Evolutionary conservation across 371 early-diverging fungal genomes (phyloP), one percentile per base, ranked within the genome.

Genomic region (Gilbertella persicaria): DNA sequence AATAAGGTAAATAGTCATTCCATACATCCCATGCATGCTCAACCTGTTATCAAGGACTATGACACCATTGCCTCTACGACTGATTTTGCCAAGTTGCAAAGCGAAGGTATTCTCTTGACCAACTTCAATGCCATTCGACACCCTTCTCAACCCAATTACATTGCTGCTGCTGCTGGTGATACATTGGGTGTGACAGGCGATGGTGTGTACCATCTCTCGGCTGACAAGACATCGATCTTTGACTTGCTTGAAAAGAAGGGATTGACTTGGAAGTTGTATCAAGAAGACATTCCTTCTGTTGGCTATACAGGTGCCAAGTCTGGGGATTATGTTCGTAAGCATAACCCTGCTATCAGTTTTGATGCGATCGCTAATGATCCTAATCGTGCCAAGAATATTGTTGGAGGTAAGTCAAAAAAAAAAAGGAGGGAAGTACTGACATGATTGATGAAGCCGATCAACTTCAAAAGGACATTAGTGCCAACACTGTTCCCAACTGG

Each of bases 251-350:
- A 84, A 46, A 57, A 65, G 24, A 80, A 73, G 60, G 69, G 71
- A 5, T 51, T 83, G 47, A 66, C 75, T 28, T 86, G 87, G 87
- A 79, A 68, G 55, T 55, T 73, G 25, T 86, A 85, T 58, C 68
- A 76, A 49, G 84, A 86, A 53, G 62, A 76, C 35, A 64, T 67
- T 37, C 77, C 81, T 33, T 70, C 72, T 19, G 59, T 47, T 51
- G 69, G 83, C 61, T 64, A 45, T 40, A 53, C 71, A 26, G 73
- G 61, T 17, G 45, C 40, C 23, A 40, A 19, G 36, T 14, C 17
- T 48, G 64, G 55, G 1, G 33, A 38, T 20, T 71, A 78, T 59
- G 54, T 45, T 33, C 68, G 79, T 28, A 80, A 70, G 49, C 77
- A 77, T 62, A 71, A 69, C 58, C 81, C 82, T 42, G 77, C 82